phyloP scores from a whole-genome alignment of 345 rosid species.

The Litchi chinensis region DNA sequence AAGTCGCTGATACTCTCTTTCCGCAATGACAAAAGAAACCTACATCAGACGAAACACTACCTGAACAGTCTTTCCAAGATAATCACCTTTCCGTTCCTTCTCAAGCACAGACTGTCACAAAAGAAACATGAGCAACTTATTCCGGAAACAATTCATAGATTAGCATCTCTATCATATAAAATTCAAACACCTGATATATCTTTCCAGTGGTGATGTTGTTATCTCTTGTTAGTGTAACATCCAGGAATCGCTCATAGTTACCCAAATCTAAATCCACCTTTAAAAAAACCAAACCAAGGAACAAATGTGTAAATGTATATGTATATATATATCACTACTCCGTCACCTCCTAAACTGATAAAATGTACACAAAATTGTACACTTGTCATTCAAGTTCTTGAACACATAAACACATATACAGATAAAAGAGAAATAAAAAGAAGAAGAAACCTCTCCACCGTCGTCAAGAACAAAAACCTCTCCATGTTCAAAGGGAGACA shows the following conservation, averaged over 20 bases:
- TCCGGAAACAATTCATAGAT: constrained; percentile 2
- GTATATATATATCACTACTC: neutral
- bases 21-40: constrained; percentile 5
- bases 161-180: constrained; percentile 8
- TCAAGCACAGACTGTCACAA: constrained; percentile 75
- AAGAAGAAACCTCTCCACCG: constrained; percentile 83
- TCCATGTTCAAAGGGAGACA: constrained; percentile 98
- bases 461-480: constrained; percentile 98
- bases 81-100: constrained; percentile 87
- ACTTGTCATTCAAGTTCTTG: neutral
- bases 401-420: neutral
- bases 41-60: constrained; percentile 32
- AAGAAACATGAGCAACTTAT: constrained; percentile 6
- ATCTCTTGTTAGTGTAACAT: constrained; percentile 80
- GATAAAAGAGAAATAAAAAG: neutral
- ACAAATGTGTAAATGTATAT: constrained; percentile 22
- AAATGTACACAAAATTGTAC: neutral
- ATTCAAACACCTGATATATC: constrained; percentile 81
- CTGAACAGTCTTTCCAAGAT: constrained; percentile 96
- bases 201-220: constrained; percentile 96
- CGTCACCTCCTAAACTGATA: neutral
- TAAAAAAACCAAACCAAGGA: constrained; percentile 23
- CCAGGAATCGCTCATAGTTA: constrained; percentile 92
- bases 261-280: constrained; percentile 99
- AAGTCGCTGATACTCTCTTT: neutral